Base-by-base conservation (phyloP, 2,329 filamentous ascomycete genomes). In the Chaetomiaceae sp. region DNA sequence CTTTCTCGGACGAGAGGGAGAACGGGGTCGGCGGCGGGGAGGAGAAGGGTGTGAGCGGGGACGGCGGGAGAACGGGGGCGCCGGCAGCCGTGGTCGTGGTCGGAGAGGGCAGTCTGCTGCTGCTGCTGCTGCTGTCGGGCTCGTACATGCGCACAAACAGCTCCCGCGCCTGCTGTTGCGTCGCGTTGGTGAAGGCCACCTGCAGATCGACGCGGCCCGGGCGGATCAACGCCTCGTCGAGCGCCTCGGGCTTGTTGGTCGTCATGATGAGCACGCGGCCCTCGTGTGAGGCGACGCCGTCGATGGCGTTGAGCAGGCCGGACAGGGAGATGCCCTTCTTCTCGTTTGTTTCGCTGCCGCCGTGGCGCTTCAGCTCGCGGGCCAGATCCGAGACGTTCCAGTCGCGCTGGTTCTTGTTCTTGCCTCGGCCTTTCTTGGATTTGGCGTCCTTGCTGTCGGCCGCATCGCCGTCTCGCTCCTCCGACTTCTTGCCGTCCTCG, bases 181-280 rank as follows among this genome's bases (percentile, higher is more conserved):
- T 77, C 1, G 80, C 78, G 51, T 77, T 75, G 18, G 67, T 72
- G 73, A 60, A 63, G 51, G 49, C 57, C 1, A 89, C 77, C 56
- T 84, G 79, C 33, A 84, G 68, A 52, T 90, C 86, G 4, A 90
- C 81, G 1, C 84, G 73, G 1, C 86, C 85, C 0, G 86, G 84
- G 0, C 86, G 74, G 40, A 89, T 81, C 6, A 93, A 73, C 0
- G 85, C 86, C 37, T 81, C 75, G 59, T 90, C 86, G 0, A 91
- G 75, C 12, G 77, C 73, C 56, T 90, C 81, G 3, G 83, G 83
- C 49, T 80, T 76, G 64, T 91, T 93, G 26, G 84, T 88, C 0
- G 86, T 90, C 83, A 90, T 88, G 67, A 91, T 82, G 15, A 91
- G 74, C 11, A 91, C 78, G 37, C 85, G 78, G 20, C 86, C 86